Conservation (phyloP, 257 asterid species). For the Nicotiana otophora region DNA sequence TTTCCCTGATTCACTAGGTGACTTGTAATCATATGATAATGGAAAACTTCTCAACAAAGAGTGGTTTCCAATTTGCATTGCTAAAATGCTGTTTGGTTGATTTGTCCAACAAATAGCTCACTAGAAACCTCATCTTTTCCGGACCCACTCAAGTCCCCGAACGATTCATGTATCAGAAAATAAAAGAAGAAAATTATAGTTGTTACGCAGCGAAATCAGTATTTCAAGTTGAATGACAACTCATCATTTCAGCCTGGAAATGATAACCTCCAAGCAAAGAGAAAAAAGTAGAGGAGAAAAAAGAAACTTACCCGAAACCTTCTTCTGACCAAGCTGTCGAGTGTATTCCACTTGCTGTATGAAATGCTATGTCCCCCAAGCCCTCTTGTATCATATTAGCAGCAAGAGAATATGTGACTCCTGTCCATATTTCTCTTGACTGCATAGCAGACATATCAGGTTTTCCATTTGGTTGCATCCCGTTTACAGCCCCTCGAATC, state of each 20-base stretch:
- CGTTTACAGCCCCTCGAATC: slow-evolving; percentile 75
- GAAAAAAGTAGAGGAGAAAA: neutral
- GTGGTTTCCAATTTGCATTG: neutral
- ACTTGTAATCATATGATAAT: neutral
- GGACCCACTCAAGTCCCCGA: neutral
- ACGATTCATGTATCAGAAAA: too few relatives aligned
- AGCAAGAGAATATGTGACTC: slow-evolving; percentile 84
- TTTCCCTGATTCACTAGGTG: neutral
- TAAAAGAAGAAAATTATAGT: too few relatives aligned
- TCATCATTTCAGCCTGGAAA: neutral
- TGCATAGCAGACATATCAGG: slow-evolving; percentile 68
- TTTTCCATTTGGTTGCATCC: slow-evolving; percentile 88
- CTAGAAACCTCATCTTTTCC: neutral
- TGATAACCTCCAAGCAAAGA: neutral
- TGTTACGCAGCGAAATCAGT: neutral
- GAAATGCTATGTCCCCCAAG: slow-evolving; percentile 75
- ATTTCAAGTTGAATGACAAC: neutral
- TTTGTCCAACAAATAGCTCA: neutral
- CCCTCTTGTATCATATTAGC: slow-evolving; percentile 90
- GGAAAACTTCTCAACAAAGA: neutral
- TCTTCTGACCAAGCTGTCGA: slow-evolving; percentile 74
- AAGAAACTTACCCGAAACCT: slow-evolving; percentile 65
- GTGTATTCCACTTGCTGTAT: slow-evolving; percentile 72
- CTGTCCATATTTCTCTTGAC: slow-evolving; percentile 94
- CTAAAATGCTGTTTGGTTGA: neutral